Evolutionary conservation across 192 early-diverging fungal species (phyloP).

Genomic region (Cladochytrium replicatum): DNA sequence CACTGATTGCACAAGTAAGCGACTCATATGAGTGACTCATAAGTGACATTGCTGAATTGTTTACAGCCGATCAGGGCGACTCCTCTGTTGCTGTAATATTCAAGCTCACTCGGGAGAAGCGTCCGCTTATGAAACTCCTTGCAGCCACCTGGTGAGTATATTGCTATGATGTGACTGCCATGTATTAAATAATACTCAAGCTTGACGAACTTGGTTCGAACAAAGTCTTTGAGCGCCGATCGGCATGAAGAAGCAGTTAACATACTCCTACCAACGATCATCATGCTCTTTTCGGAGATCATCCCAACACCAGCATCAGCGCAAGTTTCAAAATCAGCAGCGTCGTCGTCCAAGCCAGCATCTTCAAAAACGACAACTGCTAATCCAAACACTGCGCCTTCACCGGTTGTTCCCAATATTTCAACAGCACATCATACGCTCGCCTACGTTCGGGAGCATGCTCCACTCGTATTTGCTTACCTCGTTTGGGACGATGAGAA

Average conservation of each 20-base stretch:
- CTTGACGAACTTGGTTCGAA: slow-evolving; percentile 55
- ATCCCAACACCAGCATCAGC: slow-evolving; percentile 14
- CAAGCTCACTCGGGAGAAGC: slow-evolving; percentile 54
- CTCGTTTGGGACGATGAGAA: slow-evolving; percentile 60
- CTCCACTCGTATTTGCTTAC: slow-evolving; percentile 57
- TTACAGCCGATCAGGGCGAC: slow-evolving; percentile 28
- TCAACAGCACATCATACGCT: slow-evolving; percentile 10
- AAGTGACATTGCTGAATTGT: neutral
- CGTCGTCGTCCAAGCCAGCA: neutral
- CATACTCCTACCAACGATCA: slow-evolving; percentile 54
- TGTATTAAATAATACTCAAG: slow-evolving; percentile 13
- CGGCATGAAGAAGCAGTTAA: slow-evolving; percentile 39
- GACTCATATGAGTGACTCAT: too few species aligned
- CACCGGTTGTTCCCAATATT: slow-evolving; percentile 7
- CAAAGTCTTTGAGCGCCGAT: slow-evolving; percentile 41
- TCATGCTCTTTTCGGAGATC: slow-evolving; percentile 54
- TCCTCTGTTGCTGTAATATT: slow-evolving; percentile 43
- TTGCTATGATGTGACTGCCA: too few species aligned
- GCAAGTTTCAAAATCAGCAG: neutral
- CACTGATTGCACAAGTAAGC: slow-evolving; percentile 35
- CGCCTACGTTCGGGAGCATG: slow-evolving; percentile 47
- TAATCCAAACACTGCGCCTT: neutral
- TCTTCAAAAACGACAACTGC: slow-evolving; percentile 3
- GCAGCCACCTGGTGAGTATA: slow-evolving; percentile 57
- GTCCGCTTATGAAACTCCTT: slow-evolving; percentile 53